Evolutionary conservation across 345 rosid genomes (phyloP), one percentile per base, ranked within the genome.

Genomic region (Theobroma cacao): DNA sequence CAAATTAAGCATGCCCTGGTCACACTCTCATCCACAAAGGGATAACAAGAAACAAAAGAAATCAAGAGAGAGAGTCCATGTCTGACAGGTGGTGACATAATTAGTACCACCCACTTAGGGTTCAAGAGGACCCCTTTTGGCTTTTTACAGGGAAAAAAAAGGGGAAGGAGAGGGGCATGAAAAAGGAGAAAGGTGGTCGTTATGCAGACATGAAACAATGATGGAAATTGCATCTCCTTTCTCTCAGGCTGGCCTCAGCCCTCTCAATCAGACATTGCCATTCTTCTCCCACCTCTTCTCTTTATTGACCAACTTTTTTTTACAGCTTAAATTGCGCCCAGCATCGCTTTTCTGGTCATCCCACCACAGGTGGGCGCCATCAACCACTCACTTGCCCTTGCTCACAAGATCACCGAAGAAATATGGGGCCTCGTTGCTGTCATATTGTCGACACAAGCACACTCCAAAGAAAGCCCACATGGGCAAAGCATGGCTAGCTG

Each of bases 251-350:
- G 38, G 38, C 52, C 33, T 43, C 34, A 14, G 22, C 33, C 33
- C 56, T 45, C 59, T 61, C 67, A n/a, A 60, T 33, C 74, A 75
- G 74, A 64, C 74, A 76, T 3, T 63, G 76, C 76, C 20, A 60
- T 41, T 73, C 50, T 77, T 61, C 22, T 38, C 48, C 70, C 79
- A 14, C 48, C 9, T 59, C 43, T 73, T 50, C 41, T 20, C 58
- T 70, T 70, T 59, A 58, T 78, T 70, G 70, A 78, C 80, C 63
- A 34, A 24, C 50, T 61, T 76, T 70, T 41, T 38, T 7, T 70
- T 50, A 10, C 5, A 76, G 78, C 82, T 48, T 66, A 83, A 83
- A 76, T 79, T 76, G 82, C 85, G 80, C 76, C 76, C 73, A 80
- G 65, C 80, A 65, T 71, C 50, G 40, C 28, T 28, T 70, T 73